Conservation (phyloP, 495 filamentous ascomycete genomes). For the Talaromyces trachyspermus region DNA sequence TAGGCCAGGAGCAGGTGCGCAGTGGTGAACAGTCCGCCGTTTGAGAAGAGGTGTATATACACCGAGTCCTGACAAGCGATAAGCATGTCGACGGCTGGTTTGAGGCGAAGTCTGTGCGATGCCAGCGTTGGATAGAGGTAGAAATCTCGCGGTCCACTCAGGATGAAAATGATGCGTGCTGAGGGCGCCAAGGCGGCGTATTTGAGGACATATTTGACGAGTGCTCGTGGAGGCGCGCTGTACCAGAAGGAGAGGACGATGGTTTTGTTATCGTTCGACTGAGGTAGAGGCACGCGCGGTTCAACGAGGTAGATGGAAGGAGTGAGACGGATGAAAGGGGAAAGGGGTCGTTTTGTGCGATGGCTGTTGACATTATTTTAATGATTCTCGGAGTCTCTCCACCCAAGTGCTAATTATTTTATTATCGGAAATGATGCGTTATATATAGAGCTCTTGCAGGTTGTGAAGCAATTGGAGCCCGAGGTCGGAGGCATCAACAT, state of each 20-base stretch:
- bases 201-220: slow-evolving; percentile 31
- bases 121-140: slow-evolving; percentile 18
- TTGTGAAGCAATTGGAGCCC: too few relatives aligned
- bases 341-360: slow-evolving; percentile 7
- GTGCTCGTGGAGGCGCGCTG: slow-evolving; percentile 31
- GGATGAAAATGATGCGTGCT: slow-evolving; percentile 35
- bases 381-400: too few relatives aligned
- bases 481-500: too few relatives aligned
- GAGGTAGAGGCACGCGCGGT: slow-evolving; percentile 8
- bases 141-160: slow-evolving; percentile 31
- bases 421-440: neutral
- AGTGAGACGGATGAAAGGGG: slow-evolving; percentile 22
- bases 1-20: slow-evolving; percentile 28
- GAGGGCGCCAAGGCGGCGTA: slow-evolving; percentile 28
- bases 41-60: slow-evolving; percentile 38
- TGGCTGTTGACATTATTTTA: slow-evolving; percentile 10
- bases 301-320: slow-evolving; percentile 30
- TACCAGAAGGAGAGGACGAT: slow-evolving; percentile 40
- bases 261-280: slow-evolving; percentile 8
- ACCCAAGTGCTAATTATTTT: neutral
- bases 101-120: slow-evolving; percentile 24
- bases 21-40: slow-evolving; percentile 29
- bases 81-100: slow-evolving; percentile 32
- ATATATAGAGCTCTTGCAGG: too few relatives aligned
- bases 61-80: slow-evolving; percentile 16